Conservation (phyloP, 176 grass and related monocot genomes). For the Rhipidocladum racemiflorum region DNA sequence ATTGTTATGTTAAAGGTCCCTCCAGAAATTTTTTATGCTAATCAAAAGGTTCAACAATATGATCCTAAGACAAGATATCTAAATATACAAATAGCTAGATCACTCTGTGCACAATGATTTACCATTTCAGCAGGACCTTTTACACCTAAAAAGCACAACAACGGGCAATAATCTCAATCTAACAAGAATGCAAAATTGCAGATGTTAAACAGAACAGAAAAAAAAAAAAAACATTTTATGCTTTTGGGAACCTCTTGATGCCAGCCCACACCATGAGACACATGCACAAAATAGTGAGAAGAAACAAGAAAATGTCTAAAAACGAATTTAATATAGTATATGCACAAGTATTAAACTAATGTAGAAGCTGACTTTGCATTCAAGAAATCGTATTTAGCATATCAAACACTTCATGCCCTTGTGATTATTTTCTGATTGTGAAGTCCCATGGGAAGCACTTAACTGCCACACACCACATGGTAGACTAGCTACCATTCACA, state of each 20-base stretch:
- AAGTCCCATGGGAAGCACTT: neutral
- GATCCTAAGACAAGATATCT: neutral
- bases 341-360: neutral
- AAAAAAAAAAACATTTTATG: neutral
- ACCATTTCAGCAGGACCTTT: neutral
- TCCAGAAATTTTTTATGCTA: neutral
- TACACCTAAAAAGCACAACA: neutral
- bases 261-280: neutral
- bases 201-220: neutral
- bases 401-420: neutral
- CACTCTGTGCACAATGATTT: neutral
- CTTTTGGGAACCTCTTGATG: neutral
- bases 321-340: neutral
- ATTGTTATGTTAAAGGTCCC: neutral
- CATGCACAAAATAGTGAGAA: neutral
- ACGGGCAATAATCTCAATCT: neutral
- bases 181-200: neutral
- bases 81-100: neutral
- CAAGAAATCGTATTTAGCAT: neutral
- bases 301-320: neutral
- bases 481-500: neutral
- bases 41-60: neutral
- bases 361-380: neutral
- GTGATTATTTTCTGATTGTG: neutral
- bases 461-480: neutral